Base-by-base conservation (phyloP, 116 monocot genomes). In the Posidonia oceanica region DNA sequence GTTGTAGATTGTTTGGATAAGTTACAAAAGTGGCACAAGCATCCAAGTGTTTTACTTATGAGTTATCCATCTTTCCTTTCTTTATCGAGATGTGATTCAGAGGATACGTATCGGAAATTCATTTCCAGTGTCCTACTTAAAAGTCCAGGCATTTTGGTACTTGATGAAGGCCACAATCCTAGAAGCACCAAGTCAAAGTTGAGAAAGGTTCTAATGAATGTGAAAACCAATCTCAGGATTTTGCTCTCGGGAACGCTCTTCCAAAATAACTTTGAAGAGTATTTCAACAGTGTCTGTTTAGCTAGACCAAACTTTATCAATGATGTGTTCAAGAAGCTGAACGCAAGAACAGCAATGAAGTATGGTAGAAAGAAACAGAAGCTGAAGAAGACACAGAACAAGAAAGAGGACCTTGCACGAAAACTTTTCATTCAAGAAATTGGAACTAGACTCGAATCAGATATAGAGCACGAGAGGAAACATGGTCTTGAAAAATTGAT, bases 161-260 rank as follows among this genome's bases (percentile, higher is more conserved):
- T 91, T 4, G 91, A 91, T 59, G 91, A 91, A 75, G 91, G 91
- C 20, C 91, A 91, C 75, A 91, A 91, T 64, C 91, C 87, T 65
- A 87, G 87, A 81, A 91, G 87, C 63, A 91, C 79, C n/a, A 73
- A 36, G n/a, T 91, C 91, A 4, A 87, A 91, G 68, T 68, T 91
- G 36, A 87, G 91, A 61, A 85, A 60, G 60, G 60, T 76, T 0
- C 67, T 91, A 71, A 91, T 91, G 91, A 75, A 78, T 60, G 85
- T 83, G 72, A 79, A 85, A 3, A 91, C 91, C 18, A 79, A 83
- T 54, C 77, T 65, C 12, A 76, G 91, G 73, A 74, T 87, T 66
- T 79, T 91, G 72, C 74, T 91, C 54, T 91, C 91, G 4, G 87
- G 87, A 13, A 91, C 87, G 13, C 68, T 87, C 17, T 87, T 87